phyloP scores from a whole-genome alignment of 2,329 filamentous ascomycete species.

The Rhynchosporium secalis region DNA sequence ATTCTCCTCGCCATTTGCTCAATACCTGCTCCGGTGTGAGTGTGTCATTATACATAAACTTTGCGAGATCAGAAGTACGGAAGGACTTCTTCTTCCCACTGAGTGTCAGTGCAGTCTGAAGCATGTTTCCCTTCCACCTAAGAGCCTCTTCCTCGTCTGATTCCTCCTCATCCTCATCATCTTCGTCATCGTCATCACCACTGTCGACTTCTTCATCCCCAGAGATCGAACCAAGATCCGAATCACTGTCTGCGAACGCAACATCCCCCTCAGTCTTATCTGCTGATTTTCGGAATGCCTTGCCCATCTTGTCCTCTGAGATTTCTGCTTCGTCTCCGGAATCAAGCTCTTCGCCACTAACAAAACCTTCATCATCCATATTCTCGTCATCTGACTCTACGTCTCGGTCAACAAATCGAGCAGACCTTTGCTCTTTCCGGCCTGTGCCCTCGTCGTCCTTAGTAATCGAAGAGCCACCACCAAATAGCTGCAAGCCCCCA shows the following conservation, averaged over 20 bases:
- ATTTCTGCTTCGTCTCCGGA: slow-evolving; percentile 58
- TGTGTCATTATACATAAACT: slow-evolving; percentile 84
- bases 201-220: slow-evolving; percentile 48
- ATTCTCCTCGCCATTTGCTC: slow-evolving; percentile 74
- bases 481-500: slow-evolving; percentile 82
- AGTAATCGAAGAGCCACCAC: slow-evolving; percentile 69
- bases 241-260: slow-evolving; percentile 94
- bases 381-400: slow-evolving; percentile 59
- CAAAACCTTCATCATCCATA: slow-evolving; percentile 50
- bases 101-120: slow-evolving; percentile 69
- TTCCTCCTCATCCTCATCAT: slow-evolving; percentile 46
- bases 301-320: slow-evolving; percentile 59
- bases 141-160: slow-evolving; percentile 70
- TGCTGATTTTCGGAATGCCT: slow-evolving; percentile 57
- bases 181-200: slow-evolving; percentile 50
- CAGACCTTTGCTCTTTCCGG: slow-evolving; percentile 58
- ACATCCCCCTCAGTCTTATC: slow-evolving; percentile 67
- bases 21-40: slow-evolving; percentile 75
- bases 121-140: slow-evolving; percentile 87
- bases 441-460: slow-evolving; percentile 61
- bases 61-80: slow-evolving; percentile 77
- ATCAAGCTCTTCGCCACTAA: slow-evolving; percentile 39
- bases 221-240: slow-evolving; percentile 88
- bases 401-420: slow-evolving; percentile 60
- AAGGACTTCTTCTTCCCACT: slow-evolving; percentile 72